These are phyloP conservation scores for Penicillium sclerotiorum DNA, from an alignment of 2,329 filamentous ascomycete genomes.

Conservation along the genomic window DNA sequence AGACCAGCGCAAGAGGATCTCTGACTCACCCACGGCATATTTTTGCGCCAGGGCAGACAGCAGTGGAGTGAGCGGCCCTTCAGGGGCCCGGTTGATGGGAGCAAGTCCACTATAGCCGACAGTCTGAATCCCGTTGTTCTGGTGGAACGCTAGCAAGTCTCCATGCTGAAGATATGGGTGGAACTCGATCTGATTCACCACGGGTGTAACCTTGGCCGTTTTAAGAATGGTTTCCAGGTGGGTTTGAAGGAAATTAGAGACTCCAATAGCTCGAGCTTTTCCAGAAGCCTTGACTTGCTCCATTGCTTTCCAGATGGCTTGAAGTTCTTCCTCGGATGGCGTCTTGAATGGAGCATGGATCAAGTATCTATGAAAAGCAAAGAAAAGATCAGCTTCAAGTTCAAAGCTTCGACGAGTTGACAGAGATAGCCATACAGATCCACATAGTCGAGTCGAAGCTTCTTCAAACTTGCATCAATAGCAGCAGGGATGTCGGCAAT, in stretches of 20 bases:
- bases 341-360: constrained; percentile 65
- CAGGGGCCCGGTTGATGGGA: constrained; percentile 57
- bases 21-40: constrained; percentile 60
- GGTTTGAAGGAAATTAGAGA: constrained; percentile 61
- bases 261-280: constrained; percentile 63
- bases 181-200: constrained; percentile 39
- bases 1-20: constrained; percentile 62
- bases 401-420: too few species aligned
- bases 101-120: constrained; percentile 48
- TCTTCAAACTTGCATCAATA: constrained; percentile 59
- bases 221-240: constrained; percentile 58
- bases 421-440: constrained; percentile 57
- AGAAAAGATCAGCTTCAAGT: not conserved
- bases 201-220: constrained; percentile 46
- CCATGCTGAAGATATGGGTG: constrained; percentile 53
- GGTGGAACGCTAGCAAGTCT: constrained; percentile 43
- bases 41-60: constrained; percentile 59
- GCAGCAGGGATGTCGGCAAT: constrained; percentile 59
- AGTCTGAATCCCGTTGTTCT: constrained; percentile 44
- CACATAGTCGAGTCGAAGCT: constrained; percentile 63
- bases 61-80: constrained; percentile 59
- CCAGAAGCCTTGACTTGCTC: constrained; percentile 60
- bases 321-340: constrained; percentile 56
- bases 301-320: constrained; percentile 62
- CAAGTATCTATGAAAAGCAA: constrained; percentile 52